Evolutionary conservation across 2,329 filamentous ascomycete species (phyloP).

Genomic region (Dactylellina parvicollis): DNA sequence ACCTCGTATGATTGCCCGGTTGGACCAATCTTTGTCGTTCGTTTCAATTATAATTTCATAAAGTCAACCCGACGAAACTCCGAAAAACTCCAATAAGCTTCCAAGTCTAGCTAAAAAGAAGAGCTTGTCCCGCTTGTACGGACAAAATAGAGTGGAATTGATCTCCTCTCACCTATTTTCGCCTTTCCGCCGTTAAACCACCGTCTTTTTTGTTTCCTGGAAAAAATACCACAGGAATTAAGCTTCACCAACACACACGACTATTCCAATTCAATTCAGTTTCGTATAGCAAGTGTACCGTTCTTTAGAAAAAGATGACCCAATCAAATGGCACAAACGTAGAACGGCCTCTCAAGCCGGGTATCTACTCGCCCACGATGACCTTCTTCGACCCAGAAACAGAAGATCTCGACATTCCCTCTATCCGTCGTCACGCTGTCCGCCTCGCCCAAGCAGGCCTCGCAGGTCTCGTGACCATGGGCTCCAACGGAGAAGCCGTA

Average conservation of each 20-base stretch:
- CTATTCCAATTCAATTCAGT: background rate
- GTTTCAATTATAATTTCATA: conserved; percentile 29
- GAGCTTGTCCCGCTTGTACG: conserved; percentile 20
- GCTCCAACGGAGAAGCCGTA: conserved; percentile 84
- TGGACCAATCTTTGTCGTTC: conserved; percentile 32
- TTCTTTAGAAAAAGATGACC: conserved; percentile 38
- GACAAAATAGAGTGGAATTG: conserved; percentile 3
- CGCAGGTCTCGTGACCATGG: conserved; percentile 78
- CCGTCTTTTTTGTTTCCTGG: no score
- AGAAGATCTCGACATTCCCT: conserved; percentile 73
- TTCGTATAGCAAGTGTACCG: background rate
- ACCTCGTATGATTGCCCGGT: conserved; percentile 38
- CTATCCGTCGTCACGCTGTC: conserved; percentile 71
- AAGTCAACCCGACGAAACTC: conserved; percentile 53
- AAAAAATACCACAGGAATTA: conserved; percentile 32
- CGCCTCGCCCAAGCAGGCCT: conserved; percentile 78
- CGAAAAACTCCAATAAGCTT: conserved; percentile 22
- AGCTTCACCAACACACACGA: conserved; percentile 32
- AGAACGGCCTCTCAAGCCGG: conserved; percentile 59
- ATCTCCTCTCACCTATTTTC: conserved; percentile 13
- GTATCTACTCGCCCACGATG: conserved; percentile 78
- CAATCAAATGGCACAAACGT: conserved; percentile 42
- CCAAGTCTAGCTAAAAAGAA: conserved; percentile 29
- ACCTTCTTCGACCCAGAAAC: conserved; percentile 74
- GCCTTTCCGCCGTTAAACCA: background rate